phyloP scores from a whole-genome alignment of 129 eudicot species.

The Flaveria robusta region DNA sequence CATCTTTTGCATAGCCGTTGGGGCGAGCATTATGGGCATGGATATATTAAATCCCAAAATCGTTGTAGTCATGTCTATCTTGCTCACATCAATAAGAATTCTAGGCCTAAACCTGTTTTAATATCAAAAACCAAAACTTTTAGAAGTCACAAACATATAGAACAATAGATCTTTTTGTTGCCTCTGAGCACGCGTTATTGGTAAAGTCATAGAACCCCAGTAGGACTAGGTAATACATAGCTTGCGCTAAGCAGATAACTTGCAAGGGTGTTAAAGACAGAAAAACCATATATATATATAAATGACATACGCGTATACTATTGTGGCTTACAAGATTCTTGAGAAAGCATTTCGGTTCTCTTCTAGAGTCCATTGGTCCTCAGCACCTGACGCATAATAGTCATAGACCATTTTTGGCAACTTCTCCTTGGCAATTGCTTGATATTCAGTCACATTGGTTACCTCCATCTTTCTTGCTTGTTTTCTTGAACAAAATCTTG shows the following conservation, averaged over 20 bases:
- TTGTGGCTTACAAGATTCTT: background rate
- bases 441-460: background rate
- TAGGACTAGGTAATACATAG: background rate
- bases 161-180: slow-evolving; percentile 10
- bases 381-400: background rate
- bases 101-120: slow-evolving; percentile 63
- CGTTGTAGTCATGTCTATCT: slow-evolving; percentile 37
- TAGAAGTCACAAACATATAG: background rate
- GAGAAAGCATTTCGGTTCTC: background rate
- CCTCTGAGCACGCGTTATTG: no score
- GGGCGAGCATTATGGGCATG: slow-evolving; percentile 89
- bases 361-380: background rate
- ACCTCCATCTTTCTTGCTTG: background rate
- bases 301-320: no score
- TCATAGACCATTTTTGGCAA: background rate
- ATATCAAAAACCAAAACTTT: background rate
- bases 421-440: slow-evolving; percentile 5
- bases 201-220: background rate
- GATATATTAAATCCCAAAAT: slow-evolving; percentile 76
- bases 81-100: no score
- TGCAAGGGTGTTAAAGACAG: no score
- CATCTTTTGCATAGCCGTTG: slow-evolving; percentile 81
- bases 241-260: no score
- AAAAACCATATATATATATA: no score
- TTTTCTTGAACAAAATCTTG: background rate